Evolutionary conservation across 257 asterid genomes (phyloP).

Genomic region (Galeopsis tetrahit): DNA sequence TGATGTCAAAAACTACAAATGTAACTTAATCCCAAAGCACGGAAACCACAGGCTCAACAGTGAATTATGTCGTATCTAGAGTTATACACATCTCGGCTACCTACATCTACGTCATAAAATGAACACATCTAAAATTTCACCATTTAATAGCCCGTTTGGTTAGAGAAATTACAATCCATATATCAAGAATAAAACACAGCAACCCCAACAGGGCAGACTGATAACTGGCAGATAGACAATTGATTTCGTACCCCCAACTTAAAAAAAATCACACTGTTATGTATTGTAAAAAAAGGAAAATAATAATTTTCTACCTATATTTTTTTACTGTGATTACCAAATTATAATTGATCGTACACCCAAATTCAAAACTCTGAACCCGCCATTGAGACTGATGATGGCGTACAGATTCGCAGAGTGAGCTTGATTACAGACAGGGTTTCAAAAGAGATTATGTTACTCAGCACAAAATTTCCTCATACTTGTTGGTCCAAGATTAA

Average conservation of each 20-base stretch:
- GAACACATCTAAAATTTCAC: background rate
- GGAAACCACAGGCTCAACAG: constrained; percentile 6
- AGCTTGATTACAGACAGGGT: background rate
- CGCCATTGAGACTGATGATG: too few relatives aligned
- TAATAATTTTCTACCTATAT: too few relatives aligned
- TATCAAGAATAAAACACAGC: background rate
- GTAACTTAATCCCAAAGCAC: background rate
- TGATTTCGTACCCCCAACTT: too few relatives aligned
- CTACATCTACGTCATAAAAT: background rate
- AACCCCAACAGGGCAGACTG: constrained; percentile 4
- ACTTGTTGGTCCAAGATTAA: constrained; percentile 8
- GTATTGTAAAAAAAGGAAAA: too few relatives aligned
- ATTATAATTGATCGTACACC: too few relatives aligned
- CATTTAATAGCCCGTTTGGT: background rate
- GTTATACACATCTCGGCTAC: constrained; percentile 2
- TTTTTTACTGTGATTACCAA: too few relatives aligned
- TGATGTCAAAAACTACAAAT: constrained; percentile 1
- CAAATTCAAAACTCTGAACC: too few relatives aligned
- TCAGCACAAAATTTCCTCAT: constrained; percentile 1
- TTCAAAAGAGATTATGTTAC: background rate
- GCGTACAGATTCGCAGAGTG: too few relatives aligned
- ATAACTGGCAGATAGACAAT: background rate
- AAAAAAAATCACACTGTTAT: too few relatives aligned
- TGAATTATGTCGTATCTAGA: background rate
- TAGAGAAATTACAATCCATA: background rate